These are phyloP conservation scores for Euphrasia confusa DNA, from an alignment of 257 asterid genomes.

Conservation along the genomic window DNA sequence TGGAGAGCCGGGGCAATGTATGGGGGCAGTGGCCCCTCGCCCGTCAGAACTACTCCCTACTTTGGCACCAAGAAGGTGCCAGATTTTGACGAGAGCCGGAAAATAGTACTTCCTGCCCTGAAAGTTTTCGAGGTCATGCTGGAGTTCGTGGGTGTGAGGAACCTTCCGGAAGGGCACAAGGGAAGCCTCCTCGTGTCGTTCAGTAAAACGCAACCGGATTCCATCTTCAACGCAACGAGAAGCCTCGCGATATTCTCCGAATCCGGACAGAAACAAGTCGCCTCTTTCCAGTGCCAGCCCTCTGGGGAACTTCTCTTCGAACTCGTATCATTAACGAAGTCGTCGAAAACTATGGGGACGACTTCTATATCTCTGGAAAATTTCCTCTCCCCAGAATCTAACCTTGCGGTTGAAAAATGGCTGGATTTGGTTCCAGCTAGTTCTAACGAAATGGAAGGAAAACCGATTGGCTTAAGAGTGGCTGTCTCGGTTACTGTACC, in stretches of 20 bases:
- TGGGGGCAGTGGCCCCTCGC: constrained; percentile 68
- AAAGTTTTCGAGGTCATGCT: constrained; percentile 79
- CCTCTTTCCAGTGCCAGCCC: constrained; percentile 81
- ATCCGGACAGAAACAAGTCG: constrained; percentile 76
- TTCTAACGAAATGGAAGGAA: constrained; percentile 37
- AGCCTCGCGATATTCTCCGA: constrained; percentile 72
- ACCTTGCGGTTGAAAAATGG: constrained; percentile 80
- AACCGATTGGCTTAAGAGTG: constrained; percentile 60
- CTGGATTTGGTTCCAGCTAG: constrained; percentile 61
- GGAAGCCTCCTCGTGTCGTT: constrained; percentile 63
- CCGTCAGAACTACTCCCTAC: constrained; percentile 57
- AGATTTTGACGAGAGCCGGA: constrained; percentile 31
- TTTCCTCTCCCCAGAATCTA: constrained; percentile 39
- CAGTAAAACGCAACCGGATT: constrained; percentile 74
- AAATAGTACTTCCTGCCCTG: constrained; percentile 36
- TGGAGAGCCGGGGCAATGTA: constrained; percentile 99
- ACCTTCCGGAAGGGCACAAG: constrained; percentile 58
- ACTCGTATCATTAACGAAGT: constrained; percentile 46
- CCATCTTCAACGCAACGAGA: constrained; percentile 68
- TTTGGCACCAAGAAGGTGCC: constrained; percentile 36
- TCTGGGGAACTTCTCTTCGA: constrained; percentile 62
- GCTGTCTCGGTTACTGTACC: constrained; percentile 84
- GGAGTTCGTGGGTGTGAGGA: constrained; percentile 76
- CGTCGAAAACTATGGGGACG: constrained; percentile 53
- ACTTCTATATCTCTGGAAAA: constrained; percentile 54